A percentile compares a stretch with the other conserved stretches of the same genome.
Conservation (phyloP, 2,329 filamentous ascomycete genomes). For the Neophaeococcomyces aloes region DNA sequence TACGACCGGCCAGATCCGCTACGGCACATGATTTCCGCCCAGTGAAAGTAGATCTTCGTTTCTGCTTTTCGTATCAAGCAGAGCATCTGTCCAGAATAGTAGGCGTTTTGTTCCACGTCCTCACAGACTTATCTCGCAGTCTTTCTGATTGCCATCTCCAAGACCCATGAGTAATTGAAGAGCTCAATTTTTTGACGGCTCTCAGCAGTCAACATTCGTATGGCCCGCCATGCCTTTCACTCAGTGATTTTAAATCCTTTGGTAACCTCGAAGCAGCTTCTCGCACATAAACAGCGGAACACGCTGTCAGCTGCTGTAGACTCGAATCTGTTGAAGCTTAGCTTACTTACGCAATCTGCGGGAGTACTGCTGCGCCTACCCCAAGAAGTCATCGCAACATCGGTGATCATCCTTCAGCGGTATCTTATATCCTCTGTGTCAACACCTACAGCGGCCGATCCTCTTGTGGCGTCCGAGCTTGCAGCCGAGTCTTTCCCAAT, state of each 20-base stretch:
- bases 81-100: too few relatives aligned
- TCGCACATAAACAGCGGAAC: slow-evolving; percentile 17
- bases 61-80: too few relatives aligned
- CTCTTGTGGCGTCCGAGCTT: neutral
- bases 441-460: slow-evolving; percentile 1
- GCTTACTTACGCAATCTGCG: slow-evolving; percentile 37
- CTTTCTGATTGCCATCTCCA: too few relatives aligned
- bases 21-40: too few relatives aligned
- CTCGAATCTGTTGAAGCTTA: slow-evolving; percentile 34
- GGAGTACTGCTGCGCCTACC: slow-evolving; percentile 67
- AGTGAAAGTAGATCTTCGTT: too few relatives aligned
- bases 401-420: slow-evolving; percentile 69
- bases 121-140: too few relatives aligned
- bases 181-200: too few relatives aligned
- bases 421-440: slow-evolving; percentile 27
- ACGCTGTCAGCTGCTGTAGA: slow-evolving; percentile 24
- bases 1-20: too few relatives aligned
- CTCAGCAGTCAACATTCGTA: neutral
- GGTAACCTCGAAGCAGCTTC: slow-evolving; percentile 35
- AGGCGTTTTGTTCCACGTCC: too few relatives aligned
- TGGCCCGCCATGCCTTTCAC: slow-evolving; percentile 2
- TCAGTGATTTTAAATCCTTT: slow-evolving; percentile 33
- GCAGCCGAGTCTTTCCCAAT: slow-evolving; percentile 28
- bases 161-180: too few relatives aligned
- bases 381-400: slow-evolving; percentile 75